Evolutionary conservation across 768 basidiomycete genomes (phyloP).

Genomic region (Boletales sp.): DNA sequence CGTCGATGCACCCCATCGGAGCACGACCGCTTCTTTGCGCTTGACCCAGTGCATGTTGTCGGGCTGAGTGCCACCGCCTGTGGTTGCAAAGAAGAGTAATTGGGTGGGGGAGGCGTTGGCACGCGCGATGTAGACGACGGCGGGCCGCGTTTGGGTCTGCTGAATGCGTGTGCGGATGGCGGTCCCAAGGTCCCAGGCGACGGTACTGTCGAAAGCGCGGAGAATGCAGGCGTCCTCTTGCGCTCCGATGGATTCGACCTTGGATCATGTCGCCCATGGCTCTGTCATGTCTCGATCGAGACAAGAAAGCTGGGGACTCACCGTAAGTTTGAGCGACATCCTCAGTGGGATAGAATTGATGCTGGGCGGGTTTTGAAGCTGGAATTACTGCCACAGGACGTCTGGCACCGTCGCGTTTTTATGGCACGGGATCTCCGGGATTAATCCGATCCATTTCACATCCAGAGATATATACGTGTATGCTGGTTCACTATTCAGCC

Average conservation of each 20-base stretch:
- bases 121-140: slow-evolving; percentile 27
- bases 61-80: slow-evolving; percentile 26
- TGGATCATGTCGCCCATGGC: background rate
- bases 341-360: no score
- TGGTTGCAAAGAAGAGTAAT: slow-evolving; percentile 28
- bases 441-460: no score
- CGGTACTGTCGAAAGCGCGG: slow-evolving; percentile 26
- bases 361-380: no score
- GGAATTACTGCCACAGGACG: no score
- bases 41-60: slow-evolving; percentile 34
- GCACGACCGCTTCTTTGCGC: slow-evolving; percentile 30
- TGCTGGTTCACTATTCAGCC: no score
- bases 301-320: no score
- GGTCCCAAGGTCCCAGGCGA: slow-evolving; percentile 32
- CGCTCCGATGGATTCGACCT: slow-evolving; percentile 18
- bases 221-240: slow-evolving; percentile 27
- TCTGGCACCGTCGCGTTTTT: no score
- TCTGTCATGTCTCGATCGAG: no score
- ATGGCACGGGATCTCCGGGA: no score
- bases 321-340: no score
- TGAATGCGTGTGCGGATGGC: slow-evolving; percentile 21
- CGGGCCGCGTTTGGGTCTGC: slow-evolving; percentile 17
- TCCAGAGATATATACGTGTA: no score
- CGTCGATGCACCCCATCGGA: slow-evolving; percentile 30
- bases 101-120: slow-evolving; percentile 24